Base-by-base conservation (phyloP, 2,329 filamentous ascomycete genomes). In the Aspergillus sp. region DNA sequence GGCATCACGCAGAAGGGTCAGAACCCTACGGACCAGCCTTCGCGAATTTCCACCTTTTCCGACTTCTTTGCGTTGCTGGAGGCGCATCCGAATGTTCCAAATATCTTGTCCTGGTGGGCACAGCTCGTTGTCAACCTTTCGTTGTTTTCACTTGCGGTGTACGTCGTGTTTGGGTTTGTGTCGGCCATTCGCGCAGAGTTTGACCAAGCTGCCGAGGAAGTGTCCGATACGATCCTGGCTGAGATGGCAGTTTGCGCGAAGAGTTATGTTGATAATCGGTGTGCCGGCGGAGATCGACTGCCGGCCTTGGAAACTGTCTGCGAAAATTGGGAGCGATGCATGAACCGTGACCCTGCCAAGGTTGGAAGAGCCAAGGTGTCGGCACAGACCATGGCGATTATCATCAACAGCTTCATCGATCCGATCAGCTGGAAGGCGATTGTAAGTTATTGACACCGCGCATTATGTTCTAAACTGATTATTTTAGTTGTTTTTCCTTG, bases 371-470 rank as follows among this genome's bases (percentile, higher is more conserved):
- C 93, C 43, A 89, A 88, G 67, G 86, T 96, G 40, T 91, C 89
- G 17, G 93, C 91, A 5, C 89, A 90, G 69, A 95, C 93, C 25
- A 90, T 97, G 70, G 93, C 93, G 1, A 87, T 91, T 69, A 96
- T 99, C 41, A 88, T 98, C 74, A 97, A 98, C 72, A 89, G 89
- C 68, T 97, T 98, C 73, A 88, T 96, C 4, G 91, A 96, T 66
- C 87, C 90, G 6, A 93, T 98, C 74, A 91, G 89, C 62, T 89
- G 91, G 75, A 97, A 97, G 75, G 84, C 87, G 11, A 87, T 90
- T 81, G 85, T 87, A 80, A 61, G 78, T 73, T 25, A 12, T 3
- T 43, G 0, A 14, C 35, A n/a, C 43, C 15, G 11, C 43, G 9
- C 47, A 2, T 39, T 7, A 14, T 17, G 3, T 17, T 37, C 14